Evolutionary conservation across 208 protist genomes (phyloP).

Genomic region (Balamuthia mandrillaris): DNA sequence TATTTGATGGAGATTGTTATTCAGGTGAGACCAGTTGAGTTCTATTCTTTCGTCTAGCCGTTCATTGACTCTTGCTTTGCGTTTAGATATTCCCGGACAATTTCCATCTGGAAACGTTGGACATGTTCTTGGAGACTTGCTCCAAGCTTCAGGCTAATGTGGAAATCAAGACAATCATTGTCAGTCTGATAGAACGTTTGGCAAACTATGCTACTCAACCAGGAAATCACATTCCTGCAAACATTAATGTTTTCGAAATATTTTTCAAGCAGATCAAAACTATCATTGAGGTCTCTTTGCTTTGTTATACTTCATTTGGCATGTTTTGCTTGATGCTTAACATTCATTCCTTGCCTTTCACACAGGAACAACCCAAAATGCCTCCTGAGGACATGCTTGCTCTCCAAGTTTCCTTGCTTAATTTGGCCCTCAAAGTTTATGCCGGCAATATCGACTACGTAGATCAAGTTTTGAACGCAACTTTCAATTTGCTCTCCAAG

Average conservation of each 20-base stretch:
- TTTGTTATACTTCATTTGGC: no score
- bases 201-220: slow-evolving; percentile 64
- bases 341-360: background rate
- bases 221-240: slow-evolving; percentile 40
- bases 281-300: slow-evolving; percentile 57
- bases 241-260: slow-evolving; percentile 69
- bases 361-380: slow-evolving; percentile 39
- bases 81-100: slow-evolving; percentile 92
- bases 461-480: slow-evolving; percentile 52
- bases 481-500: background rate
- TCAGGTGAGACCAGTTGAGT: slow-evolving; percentile 67
- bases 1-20: slow-evolving; percentile 97
- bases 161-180: slow-evolving; percentile 83
- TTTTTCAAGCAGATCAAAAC: slow-evolving; percentile 58
- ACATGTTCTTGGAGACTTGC: slow-evolving; percentile 74
- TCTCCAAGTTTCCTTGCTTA: slow-evolving; percentile 68
- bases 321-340: no score
- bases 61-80: slow-evolving; percentile 16
- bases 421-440: slow-evolving; percentile 71
- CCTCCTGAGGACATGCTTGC: slow-evolving; percentile 58
- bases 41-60: background rate
- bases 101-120: slow-evolving; percentile 89
- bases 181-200: slow-evolving; percentile 83
- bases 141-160: slow-evolving; percentile 76
- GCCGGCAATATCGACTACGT: slow-evolving; percentile 66